Base-by-base conservation (phyloP, 306 rosid species). In the Fagus sylvatica region DNA sequence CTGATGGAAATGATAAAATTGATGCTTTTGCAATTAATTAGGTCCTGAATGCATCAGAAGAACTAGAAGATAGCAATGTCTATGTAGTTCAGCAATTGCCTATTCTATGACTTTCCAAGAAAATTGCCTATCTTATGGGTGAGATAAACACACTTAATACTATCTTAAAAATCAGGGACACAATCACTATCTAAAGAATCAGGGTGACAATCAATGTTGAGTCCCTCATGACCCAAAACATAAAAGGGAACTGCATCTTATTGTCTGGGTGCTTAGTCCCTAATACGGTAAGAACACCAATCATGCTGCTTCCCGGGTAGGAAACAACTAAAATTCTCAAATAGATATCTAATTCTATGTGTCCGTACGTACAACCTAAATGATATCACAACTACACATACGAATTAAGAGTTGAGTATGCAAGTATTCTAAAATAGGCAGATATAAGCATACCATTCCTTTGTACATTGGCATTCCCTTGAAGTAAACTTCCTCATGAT, bases 401-500 rank as follows among this genome's bases (percentile, higher is more conserved):
- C 48, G 0, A 60, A 22, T 22, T 22, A 22, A 78, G 48, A 19
- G 30, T 19, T 1, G 22, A 61, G 3, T 5, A 34, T 1, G 42
- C 22, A 62, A 81, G 49, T 22, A 64, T 6, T 6, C 32, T 28
- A 59, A 73, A 10, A 72, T 54, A 51, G 32, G 34, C 22, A 40
- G 71, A 78, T 76, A 66, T 13, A 43, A 41, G 30, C 79, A 17
- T 88, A 90, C 97, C 96, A 82, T 85, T 83, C 94, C 97, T 30
- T 81, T 86, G 84, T 85, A 87, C 28, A 69, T 12, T 68, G 97
- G 97, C 97, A 94, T 94, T 80, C 94, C 97, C 91, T 82, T 87
- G 59, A 76, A 94, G 86, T 91, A 94, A 57, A 90, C 89, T 75
- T 91, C 73, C 16, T 87, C 89, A 49, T 91, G 94, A 82, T 90